Evolutionary conservation across 805 yeast genomes (phyloP).

Genomic region (Pichia californica): DNA sequence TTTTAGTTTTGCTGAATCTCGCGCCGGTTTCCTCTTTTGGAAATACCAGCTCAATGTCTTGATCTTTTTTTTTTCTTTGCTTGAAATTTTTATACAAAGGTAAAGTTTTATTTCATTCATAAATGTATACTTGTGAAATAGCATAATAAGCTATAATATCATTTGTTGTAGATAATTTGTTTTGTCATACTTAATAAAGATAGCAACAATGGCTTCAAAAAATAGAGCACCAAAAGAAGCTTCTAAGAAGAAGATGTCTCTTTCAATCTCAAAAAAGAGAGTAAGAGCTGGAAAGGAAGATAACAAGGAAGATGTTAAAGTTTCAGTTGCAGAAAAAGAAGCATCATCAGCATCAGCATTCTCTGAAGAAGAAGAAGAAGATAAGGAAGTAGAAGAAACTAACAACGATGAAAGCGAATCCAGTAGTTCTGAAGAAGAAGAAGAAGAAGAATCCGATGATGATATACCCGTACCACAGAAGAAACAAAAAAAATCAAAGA

Average conservation of each 20-base stretch:
- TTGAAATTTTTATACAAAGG: too few relatives aligned
- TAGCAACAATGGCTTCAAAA: background rate
- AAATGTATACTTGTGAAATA: too few relatives aligned
- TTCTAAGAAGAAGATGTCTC: background rate
- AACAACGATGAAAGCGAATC: background rate
- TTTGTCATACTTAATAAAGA: too few relatives aligned
- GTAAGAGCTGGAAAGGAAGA: background rate
- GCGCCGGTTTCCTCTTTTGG: too few relatives aligned
- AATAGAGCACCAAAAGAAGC: background rate
- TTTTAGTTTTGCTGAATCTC: too few relatives aligned
- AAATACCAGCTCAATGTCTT: too few relatives aligned
- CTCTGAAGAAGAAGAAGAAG: conserved; percentile 1
- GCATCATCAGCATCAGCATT: too few relatives aligned
- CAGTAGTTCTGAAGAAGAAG: conserved; percentile 10
- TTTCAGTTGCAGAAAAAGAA: background rate
- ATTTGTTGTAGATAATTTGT: too few relatives aligned
- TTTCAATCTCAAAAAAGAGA: background rate
- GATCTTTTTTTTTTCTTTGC: too few relatives aligned
- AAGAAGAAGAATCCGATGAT: conserved; percentile 22
- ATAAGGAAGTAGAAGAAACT: background rate
- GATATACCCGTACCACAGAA: conserved; percentile 33
- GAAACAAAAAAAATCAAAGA: conserved; percentile 50
- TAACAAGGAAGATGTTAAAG: background rate
- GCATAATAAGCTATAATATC: too few relatives aligned
- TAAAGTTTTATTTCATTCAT: too few relatives aligned